Evolutionary conservation across 2,329 filamentous ascomycete species (phyloP).

Genomic region (Arthrinium puccinioides): DNA sequence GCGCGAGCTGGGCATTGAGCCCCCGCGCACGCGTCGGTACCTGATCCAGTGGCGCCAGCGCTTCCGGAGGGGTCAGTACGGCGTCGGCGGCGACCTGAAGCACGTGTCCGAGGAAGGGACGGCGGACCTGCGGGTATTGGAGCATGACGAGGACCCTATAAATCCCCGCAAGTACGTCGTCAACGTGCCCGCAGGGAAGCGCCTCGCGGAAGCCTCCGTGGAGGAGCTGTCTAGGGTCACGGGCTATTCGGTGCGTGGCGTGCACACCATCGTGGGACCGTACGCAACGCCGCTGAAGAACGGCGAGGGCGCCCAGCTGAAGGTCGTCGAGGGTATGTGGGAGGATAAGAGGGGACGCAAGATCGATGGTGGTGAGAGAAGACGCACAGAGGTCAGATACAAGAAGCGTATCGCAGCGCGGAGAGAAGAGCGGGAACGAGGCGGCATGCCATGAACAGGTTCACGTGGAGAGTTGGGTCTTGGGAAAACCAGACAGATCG

Average conservation of each 20-base stretch:
- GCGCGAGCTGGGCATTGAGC: slow-evolving; percentile 78
- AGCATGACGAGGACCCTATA: slow-evolving; percentile 29
- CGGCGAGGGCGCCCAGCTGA: slow-evolving; percentile 56
- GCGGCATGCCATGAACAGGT: slow-evolving; percentile 12
- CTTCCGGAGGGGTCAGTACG: slow-evolving; percentile 70
- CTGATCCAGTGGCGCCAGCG: slow-evolving; percentile 82
- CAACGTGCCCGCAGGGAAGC: slow-evolving; percentile 43
- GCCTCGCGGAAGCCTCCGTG: slow-evolving; percentile 23
- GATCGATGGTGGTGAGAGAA: slow-evolving; percentile 92
- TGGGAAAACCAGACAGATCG: neutral
- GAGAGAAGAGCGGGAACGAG: slow-evolving; percentile 50
- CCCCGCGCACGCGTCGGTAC: slow-evolving; percentile 73
- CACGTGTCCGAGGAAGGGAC: slow-evolving; percentile 52
- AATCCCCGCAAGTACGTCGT: slow-evolving; percentile 44
- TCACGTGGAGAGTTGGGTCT: neutral
- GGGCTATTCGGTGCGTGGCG: slow-evolving; percentile 61
- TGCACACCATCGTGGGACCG: slow-evolving; percentile 66
- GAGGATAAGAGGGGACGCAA: slow-evolving; percentile 81
- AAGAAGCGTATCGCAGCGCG: slow-evolving; percentile 78
- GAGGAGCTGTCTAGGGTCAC: slow-evolving; percentile 45
- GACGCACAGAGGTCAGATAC: slow-evolving; percentile 76
- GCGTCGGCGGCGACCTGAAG: slow-evolving; percentile 74
- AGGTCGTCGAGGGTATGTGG: slow-evolving; percentile 83
- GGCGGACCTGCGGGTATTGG: slow-evolving; percentile 42
- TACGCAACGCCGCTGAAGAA: slow-evolving; percentile 64